A percentile compares a stretch with the other conserved stretches of the same genome.
These are phyloP conservation scores for Rhododendron mucronatum DNA, from an alignment of 148 eudicot genomes.

Conservation along the genomic window DNA sequence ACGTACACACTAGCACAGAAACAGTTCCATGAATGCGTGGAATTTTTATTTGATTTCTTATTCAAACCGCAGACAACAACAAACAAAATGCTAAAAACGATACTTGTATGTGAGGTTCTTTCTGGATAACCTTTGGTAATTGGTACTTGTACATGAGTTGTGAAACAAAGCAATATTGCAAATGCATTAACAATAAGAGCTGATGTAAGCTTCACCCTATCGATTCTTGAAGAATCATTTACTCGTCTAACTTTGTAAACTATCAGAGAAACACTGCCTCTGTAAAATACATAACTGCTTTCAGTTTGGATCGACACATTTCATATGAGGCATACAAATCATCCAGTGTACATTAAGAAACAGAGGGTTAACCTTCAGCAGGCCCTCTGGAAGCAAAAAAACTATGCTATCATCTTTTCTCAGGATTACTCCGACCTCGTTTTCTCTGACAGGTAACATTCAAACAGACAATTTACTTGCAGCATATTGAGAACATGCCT, in stretches of 20 bases:
- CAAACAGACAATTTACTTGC: slow-evolving; percentile 1
- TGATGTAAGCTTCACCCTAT: not conserved
- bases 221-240: not conserved
- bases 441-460: slow-evolving; percentile 18
- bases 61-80: slow-evolving; percentile 2
- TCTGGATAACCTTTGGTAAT: not conserved
- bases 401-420: not conserved
- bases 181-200: not conserved
- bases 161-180: not conserved
- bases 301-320: not conserved
- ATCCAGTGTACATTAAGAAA: not conserved
- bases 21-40: not conserved
- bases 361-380: not conserved
- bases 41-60: not conserved
- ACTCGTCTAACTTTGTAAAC: not conserved
- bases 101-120: not conserved
- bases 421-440: slow-evolving; percentile 6
- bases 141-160: not conserved
- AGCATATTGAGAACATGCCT: not conserved
- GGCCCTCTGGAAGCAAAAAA: not conserved
- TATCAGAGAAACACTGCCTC: not conserved
- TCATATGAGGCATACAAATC: not conserved
- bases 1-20: not conserved
- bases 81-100: not conserved
- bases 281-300: slow-evolving; percentile 2